Evolutionary conservation across 2,329 filamentous ascomycete genomes (phyloP), one percentile per base, ranked within the genome.

Genomic region (Pseudocercospora macadamiae): DNA sequence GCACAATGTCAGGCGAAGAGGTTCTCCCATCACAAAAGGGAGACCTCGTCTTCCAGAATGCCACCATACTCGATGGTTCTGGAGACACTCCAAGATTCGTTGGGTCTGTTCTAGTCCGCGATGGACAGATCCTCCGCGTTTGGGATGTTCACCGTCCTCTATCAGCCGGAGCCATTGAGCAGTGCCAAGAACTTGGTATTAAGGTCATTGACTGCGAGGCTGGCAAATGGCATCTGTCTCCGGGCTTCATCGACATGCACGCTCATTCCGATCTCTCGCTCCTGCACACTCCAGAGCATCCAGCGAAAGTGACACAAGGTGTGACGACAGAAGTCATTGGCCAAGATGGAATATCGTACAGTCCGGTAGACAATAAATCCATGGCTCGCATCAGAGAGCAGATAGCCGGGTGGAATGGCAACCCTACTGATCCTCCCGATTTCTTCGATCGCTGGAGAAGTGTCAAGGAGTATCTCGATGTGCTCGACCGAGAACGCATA

Each of bases 181-280:
- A 56, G 23, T 54, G 55, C 7, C 16, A 4, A 14, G 18, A 53
- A 3, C 42, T 30, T 10, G 59, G 37, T 1, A 52, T 56, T 7
- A 55, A 55, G 25, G 51, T 68, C 10, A 59, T 70, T 7, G 67
- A 70, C 53, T 68, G 68, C 55, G 63, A 68, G 26, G 26, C 54
- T 34, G 68, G 68, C 25, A 63, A 56, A 52, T 70, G 63, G 61
- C 57, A 54, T n/a, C 59, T 70, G n/a, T 63, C 54, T 42, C 68
- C 68, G 9, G 68, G 67, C 18, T 70, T 70, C 54, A 70, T 70
- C 32, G 68, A 70, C 51, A 70, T 70, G 68, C 68, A 70, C 45
- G 68, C 68, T n/a, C 68, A 70, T 36, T 68, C 65, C 12, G 68
- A 70, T 49, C 61, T 70, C 9, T 68, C 66, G 4, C 57, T 70